These are phyloP conservation scores for Exserohilum rostratum DNA, from an alignment of 2,329 filamentous ascomycete species.

Conservation along the genomic window DNA sequence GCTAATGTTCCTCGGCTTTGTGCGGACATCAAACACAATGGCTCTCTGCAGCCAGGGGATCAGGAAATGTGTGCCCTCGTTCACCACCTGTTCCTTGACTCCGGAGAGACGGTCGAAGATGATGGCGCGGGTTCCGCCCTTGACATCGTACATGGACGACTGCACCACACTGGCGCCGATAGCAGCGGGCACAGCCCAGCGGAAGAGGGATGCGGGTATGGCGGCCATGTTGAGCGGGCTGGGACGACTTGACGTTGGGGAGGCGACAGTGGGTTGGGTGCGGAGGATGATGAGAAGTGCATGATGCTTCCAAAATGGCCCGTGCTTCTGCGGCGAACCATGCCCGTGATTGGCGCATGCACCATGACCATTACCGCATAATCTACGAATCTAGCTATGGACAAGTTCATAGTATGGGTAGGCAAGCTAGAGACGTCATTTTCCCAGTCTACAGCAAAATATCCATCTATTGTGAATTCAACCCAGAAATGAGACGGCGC, in stretches of 20 bases:
- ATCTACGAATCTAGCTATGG: too few relatives aligned
- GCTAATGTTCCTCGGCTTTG: slow-evolving; percentile 94
- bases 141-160: slow-evolving; percentile 93
- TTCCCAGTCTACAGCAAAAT: too few relatives aligned
- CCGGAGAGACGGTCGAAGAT: slow-evolving; percentile 95
- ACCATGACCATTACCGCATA: not conserved
- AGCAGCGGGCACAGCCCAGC: slow-evolving; percentile 73
- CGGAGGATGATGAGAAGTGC: slow-evolving; percentile 21
- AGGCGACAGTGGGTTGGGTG: slow-evolving; percentile 16
- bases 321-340: slow-evolving; percentile 19
- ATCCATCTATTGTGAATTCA: too few relatives aligned
- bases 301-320: slow-evolving; percentile 19
- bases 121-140: slow-evolving; percentile 90
- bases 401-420: too few relatives aligned
- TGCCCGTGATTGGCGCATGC: slow-evolving; percentile 21
- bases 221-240: slow-evolving; percentile 45
- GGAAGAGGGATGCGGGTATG: slow-evolving; percentile 44
- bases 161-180: slow-evolving; percentile 71
- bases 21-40: slow-evolving; percentile 96
- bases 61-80: slow-evolving; percentile 96
- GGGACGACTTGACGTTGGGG: slow-evolving; percentile 24
- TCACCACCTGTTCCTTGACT: slow-evolving; percentile 90
- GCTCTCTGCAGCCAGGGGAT: slow-evolving; percentile 94
- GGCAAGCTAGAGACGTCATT: too few relatives aligned
- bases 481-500: too few relatives aligned